phyloP scores from a whole-genome alignment of 305 asterid species.

The Solanum hybrid region DNA sequence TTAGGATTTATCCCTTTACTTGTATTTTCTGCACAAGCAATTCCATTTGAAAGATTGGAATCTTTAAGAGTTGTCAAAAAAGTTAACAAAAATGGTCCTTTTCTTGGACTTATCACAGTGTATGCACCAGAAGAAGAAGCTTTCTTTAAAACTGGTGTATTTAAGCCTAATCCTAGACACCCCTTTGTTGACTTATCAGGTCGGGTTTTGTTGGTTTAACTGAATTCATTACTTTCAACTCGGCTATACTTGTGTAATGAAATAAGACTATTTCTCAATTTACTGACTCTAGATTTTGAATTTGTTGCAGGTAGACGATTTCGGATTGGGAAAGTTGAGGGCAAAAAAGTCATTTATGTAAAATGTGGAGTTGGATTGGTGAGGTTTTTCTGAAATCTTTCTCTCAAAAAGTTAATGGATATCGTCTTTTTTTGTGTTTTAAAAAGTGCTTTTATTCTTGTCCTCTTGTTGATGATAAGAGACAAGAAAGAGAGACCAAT shows the following conservation, averaged over 20 bases:
- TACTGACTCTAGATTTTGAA: background rate
- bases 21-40: constrained; percentile 18
- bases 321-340: constrained; percentile 33
- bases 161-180: constrained; percentile 24
- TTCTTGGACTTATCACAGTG: constrained; percentile 47
- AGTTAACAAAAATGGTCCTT: constrained; percentile 36
- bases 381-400: background rate
- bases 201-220: background rate
- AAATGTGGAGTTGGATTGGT: constrained; percentile 57
- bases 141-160: constrained; percentile 30
- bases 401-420: background rate
- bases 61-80: constrained; percentile 1
- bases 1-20: background rate
- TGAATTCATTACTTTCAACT: background rate
- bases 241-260: background rate
- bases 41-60: constrained; percentile 10
- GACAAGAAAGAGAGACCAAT: background rate
- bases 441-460: background rate
- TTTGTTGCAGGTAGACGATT: constrained; percentile 38
- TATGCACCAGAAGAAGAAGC: constrained; percentile 47
- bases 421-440: background rate
- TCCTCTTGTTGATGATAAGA: background rate
- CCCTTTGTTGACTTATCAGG: constrained; percentile 48
- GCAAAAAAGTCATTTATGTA: constrained; percentile 40
- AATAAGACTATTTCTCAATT: rapidly evolving